A percentile compares a stretch with the other conserved stretches of the same genome.
Evolutionary conservation across 441 rosid species (phyloP).

Genomic region (Erysimum cheiri): DNA sequence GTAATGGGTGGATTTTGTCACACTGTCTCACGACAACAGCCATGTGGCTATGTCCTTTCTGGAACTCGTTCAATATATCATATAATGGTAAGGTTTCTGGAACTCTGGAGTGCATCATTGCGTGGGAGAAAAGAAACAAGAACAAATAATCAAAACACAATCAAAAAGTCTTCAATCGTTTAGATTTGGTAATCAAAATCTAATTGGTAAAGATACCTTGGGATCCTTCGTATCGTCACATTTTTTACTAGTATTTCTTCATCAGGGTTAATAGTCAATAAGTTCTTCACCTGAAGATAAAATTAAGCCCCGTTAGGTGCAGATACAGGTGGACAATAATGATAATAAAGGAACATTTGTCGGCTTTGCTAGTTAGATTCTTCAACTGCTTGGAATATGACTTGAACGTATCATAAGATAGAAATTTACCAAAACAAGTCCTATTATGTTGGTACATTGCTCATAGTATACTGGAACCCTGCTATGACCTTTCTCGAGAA

Average conservation of each 20-base stretch:
- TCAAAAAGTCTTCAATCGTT: neutral
- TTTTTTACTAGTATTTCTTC: slow-evolving; percentile 74
- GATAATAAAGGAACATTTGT: neutral
- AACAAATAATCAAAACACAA: slow-evolving; percentile 23
- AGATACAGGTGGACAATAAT: neutral
- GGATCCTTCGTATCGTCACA: slow-evolving; percentile 79
- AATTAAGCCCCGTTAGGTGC: neutral
- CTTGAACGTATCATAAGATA: neutral
- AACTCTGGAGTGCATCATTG: slow-evolving; percentile 48
- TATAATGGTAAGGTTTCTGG: slow-evolving; percentile 67
- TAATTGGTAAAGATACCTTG: slow-evolving; percentile 56
- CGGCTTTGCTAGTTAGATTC: neutral
- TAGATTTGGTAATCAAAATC: neutral
- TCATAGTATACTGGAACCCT: slow-evolving; percentile 80
- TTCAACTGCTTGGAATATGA: neutral
- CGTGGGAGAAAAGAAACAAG: slow-evolving; percentile 1
- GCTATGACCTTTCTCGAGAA: slow-evolving; percentile 87
- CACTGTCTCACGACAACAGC: slow-evolving; percentile 62
- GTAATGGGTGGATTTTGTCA: slow-evolving; percentile 34
- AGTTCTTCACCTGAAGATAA: slow-evolving; percentile 68
- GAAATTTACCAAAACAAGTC: slow-evolving; percentile 66
- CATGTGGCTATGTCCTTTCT: slow-evolving; percentile 85
- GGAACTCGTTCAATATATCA: slow-evolving; percentile 80
- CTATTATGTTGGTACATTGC: slow-evolving; percentile 75
- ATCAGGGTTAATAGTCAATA: slow-evolving; percentile 81